phyloP scores from a whole-genome alignment of 2,329 filamentous ascomycete species.

The Camillea tinctor region DNA sequence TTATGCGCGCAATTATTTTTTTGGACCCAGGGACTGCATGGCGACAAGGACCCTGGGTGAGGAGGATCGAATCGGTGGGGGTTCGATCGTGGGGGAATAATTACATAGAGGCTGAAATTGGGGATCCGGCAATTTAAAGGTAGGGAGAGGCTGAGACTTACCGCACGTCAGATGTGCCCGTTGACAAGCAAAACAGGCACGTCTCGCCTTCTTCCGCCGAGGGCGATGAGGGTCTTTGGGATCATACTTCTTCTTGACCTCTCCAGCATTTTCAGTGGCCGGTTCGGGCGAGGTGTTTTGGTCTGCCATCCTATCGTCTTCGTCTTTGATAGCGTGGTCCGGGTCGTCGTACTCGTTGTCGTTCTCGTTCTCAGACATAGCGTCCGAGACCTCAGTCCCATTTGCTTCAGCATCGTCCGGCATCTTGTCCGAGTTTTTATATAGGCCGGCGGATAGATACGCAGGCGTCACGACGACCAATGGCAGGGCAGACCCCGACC shows the following conservation, averaged over 20 bases:
- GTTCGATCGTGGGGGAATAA: slow-evolving; percentile 15
- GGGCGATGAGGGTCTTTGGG: slow-evolving; percentile 89
- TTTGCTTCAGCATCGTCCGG: slow-evolving; percentile 53
- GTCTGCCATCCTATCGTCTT: slow-evolving; percentile 53
- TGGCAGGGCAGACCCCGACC: slow-evolving; percentile 25
- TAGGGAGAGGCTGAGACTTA: slow-evolving; percentile 56
- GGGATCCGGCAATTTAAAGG: slow-evolving; percentile 22
- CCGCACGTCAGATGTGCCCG: slow-evolving; percentile 96
- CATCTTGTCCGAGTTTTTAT: slow-evolving; percentile 56
- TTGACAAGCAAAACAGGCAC: slow-evolving; percentile 96
- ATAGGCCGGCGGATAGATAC: slow-evolving; percentile 32
- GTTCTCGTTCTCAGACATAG: slow-evolving; percentile 59
- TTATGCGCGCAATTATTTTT: slow-evolving; percentile 1
- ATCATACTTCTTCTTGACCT: slow-evolving; percentile 68
- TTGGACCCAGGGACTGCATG: background rate
- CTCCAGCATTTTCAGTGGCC: slow-evolving; percentile 45
- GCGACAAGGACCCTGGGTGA: slow-evolving; percentile 8
- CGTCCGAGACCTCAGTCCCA: slow-evolving; percentile 56
- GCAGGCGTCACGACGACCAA: slow-evolving; percentile 17
- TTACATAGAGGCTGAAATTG: slow-evolving; percentile 20
- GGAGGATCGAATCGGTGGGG: slow-evolving; percentile 12
- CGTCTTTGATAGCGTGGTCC: slow-evolving; percentile 44
- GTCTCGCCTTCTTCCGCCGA: slow-evolving; percentile 89
- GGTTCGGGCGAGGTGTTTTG: slow-evolving; percentile 42
- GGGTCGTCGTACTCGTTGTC: slow-evolving; percentile 54